Base-by-base conservation (phyloP, 495 filamentous ascomycete species). In the Tuber borchii region DNA sequence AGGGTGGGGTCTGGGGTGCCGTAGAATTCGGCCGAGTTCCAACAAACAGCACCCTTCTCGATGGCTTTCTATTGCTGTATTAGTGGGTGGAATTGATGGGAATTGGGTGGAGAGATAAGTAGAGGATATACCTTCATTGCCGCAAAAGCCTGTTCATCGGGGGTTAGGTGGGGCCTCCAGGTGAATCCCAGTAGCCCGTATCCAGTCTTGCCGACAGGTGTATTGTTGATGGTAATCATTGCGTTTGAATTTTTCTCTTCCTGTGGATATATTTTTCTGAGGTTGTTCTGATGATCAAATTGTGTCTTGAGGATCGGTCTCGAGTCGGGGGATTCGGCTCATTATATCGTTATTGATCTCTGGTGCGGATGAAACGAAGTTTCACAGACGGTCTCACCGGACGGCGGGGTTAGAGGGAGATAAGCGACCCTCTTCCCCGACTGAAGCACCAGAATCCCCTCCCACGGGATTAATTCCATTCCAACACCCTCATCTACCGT, bases 171-270 rank as follows among this genome's bases (percentile, higher is more conserved):
- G 14, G 80, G 74, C 7, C 82, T 76, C 76, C 68, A 80, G n/a
- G 82, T 83, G 14, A 83, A 78, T 69, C 80, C 78, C 87, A 88
- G 86, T 12, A 85, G 82, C 65, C 87, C 87, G 77, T 86, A 85
- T 72, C 86, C 87, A 9, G 83, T 87, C n/a, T 80, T 69, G 37
- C 86, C 87, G 70, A 88, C 81, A 77, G 84, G 79, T 74, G 83
- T 86, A 80, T 85, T 85, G 71, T 42, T 42, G 56, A 84, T 70
- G 31, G 43, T 68, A 68, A 69, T 7, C 82, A 84, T 79, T 69
- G 48, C 70, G 46, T 65, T 14, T 34, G 40, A 73, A 65, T 61
- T 61, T 61, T 61, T 61, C 20, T 16, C 7, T 22, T 22, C 19
- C 22, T 22, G 19, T 5, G 20, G 46, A 9, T 22, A 22, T 22